Evolutionary conservation across 2,329 filamentous ascomycete species (phyloP).

Genomic region (Penicillium sclerotigenum): DNA sequence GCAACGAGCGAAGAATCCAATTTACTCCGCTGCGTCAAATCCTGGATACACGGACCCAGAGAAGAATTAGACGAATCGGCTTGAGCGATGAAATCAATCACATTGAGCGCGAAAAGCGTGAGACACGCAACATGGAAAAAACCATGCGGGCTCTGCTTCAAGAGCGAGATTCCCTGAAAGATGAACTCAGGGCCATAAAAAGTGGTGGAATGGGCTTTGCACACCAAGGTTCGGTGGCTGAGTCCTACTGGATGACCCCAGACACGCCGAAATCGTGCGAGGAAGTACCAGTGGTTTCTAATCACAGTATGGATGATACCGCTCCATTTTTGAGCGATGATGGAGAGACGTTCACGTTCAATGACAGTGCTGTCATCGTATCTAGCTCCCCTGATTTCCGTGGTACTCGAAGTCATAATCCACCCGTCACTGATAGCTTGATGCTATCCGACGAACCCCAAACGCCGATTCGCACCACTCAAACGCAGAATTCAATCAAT

Average conservation of each 20-base stretch:
- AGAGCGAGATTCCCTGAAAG: constrained; percentile 29
- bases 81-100: constrained; percentile 48
- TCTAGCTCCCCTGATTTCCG: constrained; percentile 35
- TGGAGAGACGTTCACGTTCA: constrained; percentile 29
- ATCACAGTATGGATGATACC: neutral
- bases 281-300: constrained; percentile 17
- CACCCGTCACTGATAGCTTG: constrained; percentile 18
- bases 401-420: constrained; percentile 6
- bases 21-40: constrained; percentile 47
- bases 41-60: constrained; percentile 42
- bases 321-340: constrained; percentile 8
- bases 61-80: constrained; percentile 45
- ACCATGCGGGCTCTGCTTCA: constrained; percentile 24
- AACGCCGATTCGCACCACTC: neutral
- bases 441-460: constrained; percentile 11
- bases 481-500: neutral
- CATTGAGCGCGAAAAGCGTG: constrained; percentile 41
- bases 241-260: constrained; percentile 18
- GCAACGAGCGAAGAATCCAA: constrained; percentile 37
- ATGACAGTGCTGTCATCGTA: constrained; percentile 31
- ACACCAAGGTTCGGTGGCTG: constrained; percentile 11
- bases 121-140: constrained; percentile 26
- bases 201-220: constrained; percentile 6
- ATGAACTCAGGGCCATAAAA: constrained; percentile 26
- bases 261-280: constrained; percentile 21